Conservation (phyloP, 169 alveolate genomes). For the Plasmodium coatneyi region DNA sequence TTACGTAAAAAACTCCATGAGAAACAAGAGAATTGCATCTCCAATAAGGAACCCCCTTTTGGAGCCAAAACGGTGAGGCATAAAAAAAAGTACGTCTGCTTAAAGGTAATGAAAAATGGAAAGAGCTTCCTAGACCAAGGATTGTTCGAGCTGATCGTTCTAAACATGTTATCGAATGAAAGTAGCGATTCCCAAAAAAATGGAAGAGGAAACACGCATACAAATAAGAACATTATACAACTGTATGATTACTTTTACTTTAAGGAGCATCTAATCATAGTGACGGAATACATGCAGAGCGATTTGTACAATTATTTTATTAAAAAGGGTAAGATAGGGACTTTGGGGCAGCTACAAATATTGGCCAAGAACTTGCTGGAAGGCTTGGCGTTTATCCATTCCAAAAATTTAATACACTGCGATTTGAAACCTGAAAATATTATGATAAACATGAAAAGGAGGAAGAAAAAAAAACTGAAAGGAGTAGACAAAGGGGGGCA, state of each 20-base stretch:
- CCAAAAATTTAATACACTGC: slow-evolving; percentile 93
- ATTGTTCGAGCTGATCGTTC: slow-evolving; percentile 91
- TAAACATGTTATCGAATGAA: slow-evolving; percentile 86
- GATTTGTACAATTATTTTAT: slow-evolving; percentile 90
- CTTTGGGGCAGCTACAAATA: slow-evolving; percentile 70
- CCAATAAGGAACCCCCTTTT: background rate
- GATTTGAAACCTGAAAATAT: slow-evolving; percentile 98
- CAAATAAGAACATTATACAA: slow-evolving; percentile 67
- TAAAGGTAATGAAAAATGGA: slow-evolving; percentile 95
- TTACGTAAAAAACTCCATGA: background rate
- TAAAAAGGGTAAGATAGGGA: slow-evolving; percentile 87
- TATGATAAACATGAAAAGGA: slow-evolving; percentile 67
- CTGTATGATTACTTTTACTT: slow-evolving; percentile 93
- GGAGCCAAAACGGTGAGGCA: background rate
- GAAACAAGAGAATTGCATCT: background rate
- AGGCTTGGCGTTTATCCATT: slow-evolving; percentile 90
- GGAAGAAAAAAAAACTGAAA: background rate
- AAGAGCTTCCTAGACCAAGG: slow-evolving; percentile 94
- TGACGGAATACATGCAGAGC: slow-evolving; percentile 94
- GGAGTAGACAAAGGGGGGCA: background rate
- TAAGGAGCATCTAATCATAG: slow-evolving; percentile 95
- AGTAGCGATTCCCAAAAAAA: slow-evolving; percentile 79
- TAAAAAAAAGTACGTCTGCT: slow-evolving; percentile 85
- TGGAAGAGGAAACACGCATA: background rate
- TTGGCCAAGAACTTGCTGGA: slow-evolving; percentile 62